Base-by-base conservation (phyloP, 2,329 filamentous ascomycete genomes). In the Neofusicoccum cordaticola region DNA sequence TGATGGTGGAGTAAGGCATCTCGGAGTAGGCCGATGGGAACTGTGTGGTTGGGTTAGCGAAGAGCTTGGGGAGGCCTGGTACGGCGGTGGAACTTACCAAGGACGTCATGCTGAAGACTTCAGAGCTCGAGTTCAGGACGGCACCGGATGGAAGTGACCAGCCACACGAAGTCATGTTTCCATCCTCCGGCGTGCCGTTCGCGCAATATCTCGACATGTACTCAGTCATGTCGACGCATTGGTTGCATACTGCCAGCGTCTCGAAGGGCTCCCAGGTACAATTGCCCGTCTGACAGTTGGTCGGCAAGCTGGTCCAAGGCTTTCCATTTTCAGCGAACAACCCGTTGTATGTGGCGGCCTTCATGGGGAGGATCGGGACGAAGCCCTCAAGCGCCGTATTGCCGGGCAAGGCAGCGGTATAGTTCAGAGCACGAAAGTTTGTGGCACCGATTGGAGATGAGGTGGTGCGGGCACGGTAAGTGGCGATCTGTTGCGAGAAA, bases 271-370 rank as follows among this genome's bases (percentile, higher is more conserved):
- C 57, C 47, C 70, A 77, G 0, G 71, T 75, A 48, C 74, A 77
- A 62, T 75, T 76, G 15, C 74, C 74, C 3, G 71, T 74, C 41
- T 75, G 66, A 57, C 75, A 77, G 39, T 67, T 68, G 60, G 70
- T 66, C 34, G 65, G 66, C 12, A 69, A 56, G 6, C 62, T 67
- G 41, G 72, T 53, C 27, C 34, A 50, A n/a, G 63, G 65, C 17
- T 63, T 62, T 15, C 62, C 65, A 42, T 65, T 65, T 63, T 67
- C 65, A 7, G 65, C 67, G 50, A 73, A 72, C 27, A 74, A 68
- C 12, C 73, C 73, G 8, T 71, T 73, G 58, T 74, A 75, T 6
- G 75, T 71, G 1, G 72, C 72, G 3, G 69, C 72, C 2, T 69
- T 68, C 15, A 70, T 73, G 17, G 66, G 62, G 4, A 75, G 39